Base-by-base conservation (phyloP, 345 rosid genomes). In the Dimocarpus longan region DNA sequence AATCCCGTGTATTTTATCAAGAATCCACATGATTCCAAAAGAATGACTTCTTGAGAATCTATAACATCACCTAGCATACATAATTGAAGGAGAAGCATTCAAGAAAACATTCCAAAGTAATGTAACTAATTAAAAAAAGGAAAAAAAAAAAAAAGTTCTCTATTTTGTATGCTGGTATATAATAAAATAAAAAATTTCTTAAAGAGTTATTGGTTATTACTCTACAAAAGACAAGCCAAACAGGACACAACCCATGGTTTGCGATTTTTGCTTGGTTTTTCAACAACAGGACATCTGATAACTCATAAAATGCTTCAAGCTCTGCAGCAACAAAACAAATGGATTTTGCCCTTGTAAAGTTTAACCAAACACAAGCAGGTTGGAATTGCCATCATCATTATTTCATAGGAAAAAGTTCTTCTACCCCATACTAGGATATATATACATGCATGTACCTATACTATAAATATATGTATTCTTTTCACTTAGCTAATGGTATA, bases 391-490 rank as follows among this genome's bases (percentile, higher is more conserved):
- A 66, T 66, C 37, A 39, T 54, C 37, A 13, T 39, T 44, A 37
- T 66, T 13, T 76, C 73, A 21, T 44, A 32, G 5, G 52, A 67
- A 52, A 66, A 39, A 50, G 19, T 65, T n/a, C 65, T 50, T 19
- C 64, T 32, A 52, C 71, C 1, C 2, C n/a, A 46, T 21, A 24
- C 60, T 16, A 8, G 0, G 50, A 70, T 59, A 48, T 54, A 67
- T 76, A 54, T 54, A 76, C 71, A 67, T 13, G 19, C 16, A 76
- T 54, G 39, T 76, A 52, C 54, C n/a, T 18, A 10, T 63, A 60
- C 65, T 59, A 52, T 71, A 52, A 8, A 40, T 26, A 65, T 10
- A 50, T 48, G 44, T 22, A 75, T 75, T 44, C 19, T 7, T 37
- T 46, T 24, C 43, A 13, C 0, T 39, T 65, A 21, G 13, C 7